Conservation (phyloP, 495 filamentous ascomycete species). For the Lepraria neglecta region DNA sequence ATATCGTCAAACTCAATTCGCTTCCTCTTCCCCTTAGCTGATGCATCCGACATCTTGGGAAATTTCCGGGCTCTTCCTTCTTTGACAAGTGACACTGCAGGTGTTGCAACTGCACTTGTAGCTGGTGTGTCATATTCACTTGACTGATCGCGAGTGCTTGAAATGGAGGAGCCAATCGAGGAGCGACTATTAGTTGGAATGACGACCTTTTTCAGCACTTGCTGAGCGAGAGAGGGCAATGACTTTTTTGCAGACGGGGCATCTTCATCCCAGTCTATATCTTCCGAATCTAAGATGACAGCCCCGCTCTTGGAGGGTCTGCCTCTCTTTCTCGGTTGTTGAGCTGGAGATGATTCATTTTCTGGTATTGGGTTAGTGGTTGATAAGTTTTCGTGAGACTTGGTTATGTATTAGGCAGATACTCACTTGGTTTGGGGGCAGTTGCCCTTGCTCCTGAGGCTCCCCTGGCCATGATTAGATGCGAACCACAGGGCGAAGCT, state of each 20-base stretch:
- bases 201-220: conserved; percentile 37
- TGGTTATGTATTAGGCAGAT: not conserved
- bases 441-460: conserved; percentile 7
- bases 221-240: not conserved
- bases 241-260: not conserved
- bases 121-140: conserved; percentile 67
- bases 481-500: not conserved
- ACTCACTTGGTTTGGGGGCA: conserved; percentile 2
- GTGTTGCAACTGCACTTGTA: conserved; percentile 63
- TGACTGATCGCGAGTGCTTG: conserved; percentile 40
- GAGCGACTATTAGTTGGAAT: conserved; percentile 37
- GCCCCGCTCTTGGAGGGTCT: conserved; percentile 5
- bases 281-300: conserved; percentile 5
- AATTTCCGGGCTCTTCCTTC: conserved; percentile 27
- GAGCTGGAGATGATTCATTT: not conserved
- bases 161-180: conserved; percentile 32
- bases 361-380: not conserved
- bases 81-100: conserved; percentile 38
- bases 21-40: conserved; percentile 33
- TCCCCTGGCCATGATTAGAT: conserved; percentile 1
- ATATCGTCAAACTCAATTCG: conserved; percentile 34
- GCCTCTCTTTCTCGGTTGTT: conserved; percentile 5
- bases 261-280: conserved; percentile 9
- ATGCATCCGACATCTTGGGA: conserved; percentile 32
- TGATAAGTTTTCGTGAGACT: not conserved